Conservation (phyloP, 441 rosid genomes). For the Jatropha podagrica region DNA sequence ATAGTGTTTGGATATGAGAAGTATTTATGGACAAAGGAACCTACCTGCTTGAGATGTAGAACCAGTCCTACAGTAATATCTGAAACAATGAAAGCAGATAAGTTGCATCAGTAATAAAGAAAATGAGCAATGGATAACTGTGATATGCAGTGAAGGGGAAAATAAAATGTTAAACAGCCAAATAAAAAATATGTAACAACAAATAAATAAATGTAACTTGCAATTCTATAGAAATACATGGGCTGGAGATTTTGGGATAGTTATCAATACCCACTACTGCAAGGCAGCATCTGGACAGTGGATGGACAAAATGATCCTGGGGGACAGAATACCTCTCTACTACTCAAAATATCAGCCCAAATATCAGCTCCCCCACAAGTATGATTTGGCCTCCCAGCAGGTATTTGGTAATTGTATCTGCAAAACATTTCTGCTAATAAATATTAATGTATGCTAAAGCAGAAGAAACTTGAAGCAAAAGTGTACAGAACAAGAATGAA, state of each 20-base stretch:
- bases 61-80: conserved; percentile 86
- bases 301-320: conserved; percentile 95
- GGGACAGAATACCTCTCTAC: conserved; percentile 77
- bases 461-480: conserved; percentile 13
- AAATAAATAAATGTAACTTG: conserved; percentile 7
- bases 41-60: conserved; percentile 63
- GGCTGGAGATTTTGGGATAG: conserved; percentile 38
- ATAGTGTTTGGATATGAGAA: neutral
- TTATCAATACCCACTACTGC: conserved; percentile 74
- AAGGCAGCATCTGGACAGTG: conserved; percentile 63
- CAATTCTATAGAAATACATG: conserved; percentile 15
- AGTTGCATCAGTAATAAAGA: conserved; percentile 5
- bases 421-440: conserved; percentile 48
- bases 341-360: conserved; percentile 82
- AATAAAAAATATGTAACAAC: conserved; percentile 8
- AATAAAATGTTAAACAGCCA: neutral
- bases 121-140: neutral
- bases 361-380: conserved; percentile 90
- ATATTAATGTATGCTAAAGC: conserved; percentile 38
- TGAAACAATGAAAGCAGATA: conserved; percentile 32
- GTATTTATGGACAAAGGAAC: conserved; percentile 9
- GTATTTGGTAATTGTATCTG: conserved; percentile 84
- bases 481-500: conserved; percentile 22
- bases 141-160: neutral
- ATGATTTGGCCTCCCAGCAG: conserved; percentile 69